Percentiles rank a stretch among this genome's conserved stretches.
These are phyloP conservation scores for Tuber magnatum DNA, from an alignment of 495 filamentous ascomycete species.

Conservation along the genomic window DNA sequence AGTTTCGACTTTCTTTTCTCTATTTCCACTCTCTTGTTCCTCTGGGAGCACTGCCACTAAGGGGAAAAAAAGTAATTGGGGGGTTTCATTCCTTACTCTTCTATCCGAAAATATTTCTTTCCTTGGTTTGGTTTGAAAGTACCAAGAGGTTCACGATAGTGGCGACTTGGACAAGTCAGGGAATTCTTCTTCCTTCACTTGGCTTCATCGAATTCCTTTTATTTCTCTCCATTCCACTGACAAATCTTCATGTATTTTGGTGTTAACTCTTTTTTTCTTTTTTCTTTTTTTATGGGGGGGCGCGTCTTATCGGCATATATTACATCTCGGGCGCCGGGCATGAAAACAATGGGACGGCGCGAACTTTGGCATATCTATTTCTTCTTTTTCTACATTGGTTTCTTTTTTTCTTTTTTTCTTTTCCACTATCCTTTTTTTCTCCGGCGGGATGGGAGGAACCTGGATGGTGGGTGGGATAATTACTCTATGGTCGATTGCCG, in stretches of 20 bases:
- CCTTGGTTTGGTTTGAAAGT: slow-evolving; percentile 6
- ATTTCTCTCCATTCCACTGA: slow-evolving; percentile 12
- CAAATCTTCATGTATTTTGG: slow-evolving; percentile 27
- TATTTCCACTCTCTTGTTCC: slow-evolving; percentile 24
- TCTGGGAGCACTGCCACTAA: slow-evolving; percentile 27
- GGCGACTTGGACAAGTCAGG: slow-evolving; percentile 15
- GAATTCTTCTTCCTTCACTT: slow-evolving; percentile 15
- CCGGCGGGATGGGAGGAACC: slow-evolving; percentile 26
- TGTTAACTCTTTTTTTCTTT: slow-evolving; percentile 25
- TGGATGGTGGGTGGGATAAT: slow-evolving; percentile 25
- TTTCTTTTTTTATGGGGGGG: slow-evolving; percentile 24
- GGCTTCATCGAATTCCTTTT: slow-evolving; percentile 26
- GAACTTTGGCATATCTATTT: slow-evolving; percentile 26
- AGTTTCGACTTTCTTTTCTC: slow-evolving; percentile 30
- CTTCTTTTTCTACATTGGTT: slow-evolving; percentile 12
- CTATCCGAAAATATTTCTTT: neutral
- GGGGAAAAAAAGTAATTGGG: slow-evolving; percentile 17
- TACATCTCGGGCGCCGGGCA: slow-evolving; percentile 32
- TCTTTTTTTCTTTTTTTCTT: slow-evolving; percentile 23
- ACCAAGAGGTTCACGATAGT: slow-evolving; percentile 14
- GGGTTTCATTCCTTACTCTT: neutral
- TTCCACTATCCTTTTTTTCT: slow-evolving; percentile 16
- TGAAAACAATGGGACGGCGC: slow-evolving; percentile 30
- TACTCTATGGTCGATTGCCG: neutral
- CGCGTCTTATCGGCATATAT: slow-evolving; percentile 32